phyloP scores from a whole-genome alignment of 129 eudicot genomes.

The Ambrosia artemisiifolia region DNA sequence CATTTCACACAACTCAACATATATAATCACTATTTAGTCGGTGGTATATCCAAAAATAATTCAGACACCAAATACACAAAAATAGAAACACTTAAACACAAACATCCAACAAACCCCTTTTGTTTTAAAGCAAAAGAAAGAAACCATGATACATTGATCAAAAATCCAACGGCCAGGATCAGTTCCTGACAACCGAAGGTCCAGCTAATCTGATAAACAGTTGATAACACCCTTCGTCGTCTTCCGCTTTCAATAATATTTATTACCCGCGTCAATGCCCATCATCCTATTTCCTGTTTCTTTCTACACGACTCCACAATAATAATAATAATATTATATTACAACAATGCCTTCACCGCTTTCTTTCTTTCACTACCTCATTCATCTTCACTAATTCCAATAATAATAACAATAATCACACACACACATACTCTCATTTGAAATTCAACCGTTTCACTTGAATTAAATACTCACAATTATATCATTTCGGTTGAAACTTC shows the following conservation, averaged over 20 bases:
- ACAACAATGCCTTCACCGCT: slow-evolving; percentile 21
- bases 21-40: neutral
- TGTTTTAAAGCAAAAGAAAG: slow-evolving; percentile 9
- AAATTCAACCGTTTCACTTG: slow-evolving; percentile 10
- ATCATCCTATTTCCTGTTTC: neutral
- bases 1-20: no score
- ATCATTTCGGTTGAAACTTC: neutral
- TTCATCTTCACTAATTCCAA: neutral
- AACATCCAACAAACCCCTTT: slow-evolving; percentile 33
- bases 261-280: slow-evolving; percentile 38
- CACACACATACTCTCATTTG: slow-evolving; percentile 11
- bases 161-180: slow-evolving; percentile 31
- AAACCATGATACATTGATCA: neutral
- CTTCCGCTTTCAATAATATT: slow-evolving; percentile 33
- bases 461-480: slow-evolving; percentile 14
- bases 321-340: neutral
- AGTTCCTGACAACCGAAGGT: slow-evolving; percentile 21
- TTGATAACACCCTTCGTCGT: slow-evolving; percentile 26
- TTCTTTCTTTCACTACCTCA: slow-evolving; percentile 1
- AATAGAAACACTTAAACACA: slow-evolving; percentile 21
- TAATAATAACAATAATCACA: neutral
- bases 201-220: slow-evolving; percentile 26
- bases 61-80: slow-evolving; percentile 1
- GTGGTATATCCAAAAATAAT: neutral
- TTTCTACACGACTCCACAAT: slow-evolving; percentile 18